phyloP scores from a whole-genome alignment of 768 basidiomycete species.

The Xanthoconium stramineum region DNA sequence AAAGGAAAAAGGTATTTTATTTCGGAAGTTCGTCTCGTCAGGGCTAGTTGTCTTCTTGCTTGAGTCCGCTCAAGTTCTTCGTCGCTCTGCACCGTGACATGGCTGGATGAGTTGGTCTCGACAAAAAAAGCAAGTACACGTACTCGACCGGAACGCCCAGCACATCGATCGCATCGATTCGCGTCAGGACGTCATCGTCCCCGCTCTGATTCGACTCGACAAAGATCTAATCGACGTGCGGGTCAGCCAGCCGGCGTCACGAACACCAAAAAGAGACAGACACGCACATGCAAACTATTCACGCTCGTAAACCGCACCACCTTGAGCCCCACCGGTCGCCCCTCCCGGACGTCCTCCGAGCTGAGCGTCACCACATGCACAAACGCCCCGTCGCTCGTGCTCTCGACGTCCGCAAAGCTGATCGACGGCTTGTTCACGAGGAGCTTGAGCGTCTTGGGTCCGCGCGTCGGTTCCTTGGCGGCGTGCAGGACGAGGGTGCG shows the following conservation, averaged over 20 bases:
- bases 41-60: slow-evolving; percentile 30
- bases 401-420: slow-evolving; percentile 65
- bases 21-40: not conserved
- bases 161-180: slow-evolving; percentile 66
- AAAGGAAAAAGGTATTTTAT: not conserved
- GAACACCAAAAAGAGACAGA: not conserved
- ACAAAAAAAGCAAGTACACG: slow-evolving; percentile 20
- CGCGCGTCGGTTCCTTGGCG: slow-evolving; percentile 36
- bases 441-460: slow-evolving; percentile 61
- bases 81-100: slow-evolving; percentile 28
- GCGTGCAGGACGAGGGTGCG: slow-evolving; percentile 55
- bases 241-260: not conserved
- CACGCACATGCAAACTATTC: slow-evolving; percentile 56
- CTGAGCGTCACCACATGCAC: slow-evolving; percentile 57
- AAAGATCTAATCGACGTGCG: slow-evolving; percentile 50
- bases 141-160: slow-evolving; percentile 59
- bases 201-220: slow-evolving; percentile 63
- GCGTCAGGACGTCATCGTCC: slow-evolving; percentile 50
- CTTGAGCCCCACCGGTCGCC: slow-evolving; percentile 49
- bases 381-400: slow-evolving; percentile 44
- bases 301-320: slow-evolving; percentile 71
- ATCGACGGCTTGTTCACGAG: slow-evolving; percentile 57
- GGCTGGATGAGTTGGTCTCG: not conserved
- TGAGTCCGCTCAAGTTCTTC: slow-evolving; percentile 38
- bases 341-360: slow-evolving; percentile 43